These are phyloP conservation scores for Fusarium tjaetaba DNA, from an alignment of 2,329 filamentous ascomycete species.

Conservation along the genomic window DNA sequence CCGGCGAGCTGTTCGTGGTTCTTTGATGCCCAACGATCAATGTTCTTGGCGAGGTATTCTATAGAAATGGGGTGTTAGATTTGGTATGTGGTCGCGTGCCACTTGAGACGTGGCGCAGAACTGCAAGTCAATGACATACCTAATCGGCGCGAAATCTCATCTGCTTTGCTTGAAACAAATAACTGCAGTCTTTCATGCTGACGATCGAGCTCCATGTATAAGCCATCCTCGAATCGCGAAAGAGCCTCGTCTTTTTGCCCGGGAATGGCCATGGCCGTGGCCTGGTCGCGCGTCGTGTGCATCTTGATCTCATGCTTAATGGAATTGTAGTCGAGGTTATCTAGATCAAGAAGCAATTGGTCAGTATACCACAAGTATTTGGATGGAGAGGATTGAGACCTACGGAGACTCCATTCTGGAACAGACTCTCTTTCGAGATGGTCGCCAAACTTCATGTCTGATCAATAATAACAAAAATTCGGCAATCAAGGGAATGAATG, in stretches of 20 bases:
- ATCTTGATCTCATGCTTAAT: slow-evolving; percentile 86
- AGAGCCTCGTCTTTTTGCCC: slow-evolving; percentile 71
- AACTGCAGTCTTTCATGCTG: slow-evolving; percentile 82
- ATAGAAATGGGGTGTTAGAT: slow-evolving; percentile 33
- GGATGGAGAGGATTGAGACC: slow-evolving; percentile 42
- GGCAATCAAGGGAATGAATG: slow-evolving; percentile 1
- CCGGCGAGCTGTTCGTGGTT: slow-evolving; percentile 40
- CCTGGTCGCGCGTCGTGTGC: slow-evolving; percentile 77
- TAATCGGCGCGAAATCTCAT: slow-evolving; percentile 77
- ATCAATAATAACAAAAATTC: background rate
- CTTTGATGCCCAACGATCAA: slow-evolving; percentile 59
- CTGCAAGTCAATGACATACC: slow-evolving; percentile 56
- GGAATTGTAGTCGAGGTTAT: slow-evolving; percentile 90
- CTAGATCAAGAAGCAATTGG: slow-evolving; percentile 56
- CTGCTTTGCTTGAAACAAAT: slow-evolving; percentile 82
- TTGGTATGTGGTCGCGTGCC: slow-evolving; percentile 28
- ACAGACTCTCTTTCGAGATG: slow-evolving; percentile 80
- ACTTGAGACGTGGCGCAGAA: slow-evolving; percentile 9
- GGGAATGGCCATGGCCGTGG: slow-evolving; percentile 77
- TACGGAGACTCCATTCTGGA: slow-evolving; percentile 83
- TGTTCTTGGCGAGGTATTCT: slow-evolving; percentile 61
- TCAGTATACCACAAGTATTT: slow-evolving; percentile 1
- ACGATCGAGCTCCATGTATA: slow-evolving; percentile 75
- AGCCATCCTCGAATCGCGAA: slow-evolving; percentile 73
- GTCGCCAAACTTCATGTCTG: slow-evolving; percentile 54